A percentile compares a stretch with the other conserved stretches of the same genome.
Conservation (phyloP, 192 early-diverging fungal genomes). For the Radiomyces spectabilis region DNA sequence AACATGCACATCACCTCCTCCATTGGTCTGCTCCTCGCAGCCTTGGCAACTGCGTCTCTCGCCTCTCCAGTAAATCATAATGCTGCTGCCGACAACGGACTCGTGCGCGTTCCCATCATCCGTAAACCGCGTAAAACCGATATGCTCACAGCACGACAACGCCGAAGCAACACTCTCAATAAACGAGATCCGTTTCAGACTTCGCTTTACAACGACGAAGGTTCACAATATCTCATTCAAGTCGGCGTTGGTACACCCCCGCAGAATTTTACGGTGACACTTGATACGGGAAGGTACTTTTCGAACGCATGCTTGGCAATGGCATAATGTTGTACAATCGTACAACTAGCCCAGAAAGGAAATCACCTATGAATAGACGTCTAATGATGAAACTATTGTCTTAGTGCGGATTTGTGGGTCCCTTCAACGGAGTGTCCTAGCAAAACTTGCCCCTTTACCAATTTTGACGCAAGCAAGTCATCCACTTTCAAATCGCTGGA, state of each 20-base stretch:
- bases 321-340: too few species aligned
- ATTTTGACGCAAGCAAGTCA: slow-evolving; percentile 15
- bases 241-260: slow-evolving; percentile 21
- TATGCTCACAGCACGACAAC: slow-evolving; percentile 3
- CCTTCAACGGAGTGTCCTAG: slow-evolving; percentile 12
- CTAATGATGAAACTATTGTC: neutral
- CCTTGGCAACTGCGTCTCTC: too few species aligned
- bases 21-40: too few species aligned
- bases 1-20: too few species aligned
- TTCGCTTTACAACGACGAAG: slow-evolving; percentile 25
- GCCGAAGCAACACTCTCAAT: neutral
- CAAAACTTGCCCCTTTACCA: slow-evolving; percentile 8
- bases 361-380: neutral
- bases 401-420: slow-evolving; percentile 31
- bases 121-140: neutral
- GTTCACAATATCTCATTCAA: slow-evolving; percentile 25
- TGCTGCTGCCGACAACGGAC: slow-evolving; percentile 1
- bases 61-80: too few species aligned
- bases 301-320: too few species aligned
- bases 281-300: slow-evolving; percentile 33
- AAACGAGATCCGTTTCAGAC: slow-evolving; percentile 8
- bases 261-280: slow-evolving; percentile 20
- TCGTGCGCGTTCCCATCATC: slow-evolving; percentile 20
- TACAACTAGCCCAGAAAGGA: too few species aligned
- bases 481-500: slow-evolving; percentile 13